Evolutionary conservation across 2,329 filamentous ascomycete species (phyloP).

Genomic region (Phyllosticta citriasiana): DNA sequence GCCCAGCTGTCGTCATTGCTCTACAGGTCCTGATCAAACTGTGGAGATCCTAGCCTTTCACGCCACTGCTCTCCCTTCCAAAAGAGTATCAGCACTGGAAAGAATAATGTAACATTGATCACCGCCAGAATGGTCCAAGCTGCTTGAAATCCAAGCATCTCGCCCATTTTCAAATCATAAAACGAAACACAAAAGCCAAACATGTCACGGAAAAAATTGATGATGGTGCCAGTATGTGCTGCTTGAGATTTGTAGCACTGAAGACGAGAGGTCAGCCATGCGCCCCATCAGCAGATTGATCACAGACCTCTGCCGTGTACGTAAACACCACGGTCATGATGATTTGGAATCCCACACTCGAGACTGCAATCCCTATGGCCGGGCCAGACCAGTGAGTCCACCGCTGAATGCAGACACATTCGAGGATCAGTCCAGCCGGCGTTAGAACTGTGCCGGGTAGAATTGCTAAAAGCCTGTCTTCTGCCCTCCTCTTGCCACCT

Average conservation of each 20-base stretch:
- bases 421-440: conserved; percentile 1
- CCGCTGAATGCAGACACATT: background rate
- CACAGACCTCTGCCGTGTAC: background rate
- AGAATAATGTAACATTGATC: conserved; percentile 2
- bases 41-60: background rate
- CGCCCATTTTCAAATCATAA: background rate
- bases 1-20: too few species aligned
- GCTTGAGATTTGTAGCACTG: background rate
- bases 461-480: conserved; percentile 2
- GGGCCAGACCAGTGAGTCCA: conserved; percentile 1
- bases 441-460: background rate
- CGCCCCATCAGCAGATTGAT: background rate
- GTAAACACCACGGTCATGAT: conserved; percentile 3
- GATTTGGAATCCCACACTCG: conserved; percentile 5
- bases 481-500: conserved; percentile 1
- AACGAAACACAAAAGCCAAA: background rate
- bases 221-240: background rate
- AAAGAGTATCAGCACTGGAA: conserved; percentile 1
- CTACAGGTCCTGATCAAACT: conserved; percentile 1
- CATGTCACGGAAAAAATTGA: background rate
- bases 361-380: background rate
- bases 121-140: conserved; percentile 1
- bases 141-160: background rate
- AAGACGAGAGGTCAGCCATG: background rate
- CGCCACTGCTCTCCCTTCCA: conserved; percentile 1